Evolutionary conservation across 2,329 filamentous ascomycete species (phyloP), one percentile per base, ranked within the genome.

Genomic region (Microsporum audouinii): DNA sequence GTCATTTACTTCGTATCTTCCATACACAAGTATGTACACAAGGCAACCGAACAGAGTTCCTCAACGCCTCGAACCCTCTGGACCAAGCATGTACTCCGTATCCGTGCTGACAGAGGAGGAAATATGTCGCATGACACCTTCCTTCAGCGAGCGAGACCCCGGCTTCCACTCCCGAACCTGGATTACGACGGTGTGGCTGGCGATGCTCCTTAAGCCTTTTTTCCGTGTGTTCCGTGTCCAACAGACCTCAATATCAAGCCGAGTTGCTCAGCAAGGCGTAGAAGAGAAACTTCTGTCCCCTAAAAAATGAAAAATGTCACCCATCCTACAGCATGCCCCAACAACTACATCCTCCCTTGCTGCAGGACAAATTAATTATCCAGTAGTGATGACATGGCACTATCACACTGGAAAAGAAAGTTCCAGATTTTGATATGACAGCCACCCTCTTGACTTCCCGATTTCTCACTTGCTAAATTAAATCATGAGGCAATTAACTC

Each of bases 101-200:
- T 14, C 2, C 7, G 49, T 36, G 49, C 31, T 55, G 29, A 55
- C 49, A 36, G 49, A 55, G 49, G 31, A 55, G 49, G 49, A 55
- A 55, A 55, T 33, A 14, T 55, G 49, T 55, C 49, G 49, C 49
- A 55, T 55, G 49, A 55, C 49, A 55, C 49, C 49, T 53, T 29
- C 49, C 33, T 17, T 23, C 5, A 36, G 49, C 29, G 7, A 36
- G 7, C 5, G 23, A 7, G 29, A 33, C 45, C 27, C 45, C 27
- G 31, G 49, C 49, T 31, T 34, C 31, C 6, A n/a, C 14, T 55
- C 49, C 49, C n/a, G 12, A 36, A n/a, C 12, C 49, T 55, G 49
- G 33, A 36, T 8, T 49, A 31, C 31, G 14, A 55, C 17, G 49
- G 8, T 36, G 49, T 23, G 31, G 49, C 31, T 34, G 7, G 31